A percentile compares a stretch with the other conserved stretches of the same genome.
These are phyloP conservation scores for Exsudoporus frostii DNA, from an alignment of 768 basidiomycete genomes.

Conservation along the genomic window DNA sequence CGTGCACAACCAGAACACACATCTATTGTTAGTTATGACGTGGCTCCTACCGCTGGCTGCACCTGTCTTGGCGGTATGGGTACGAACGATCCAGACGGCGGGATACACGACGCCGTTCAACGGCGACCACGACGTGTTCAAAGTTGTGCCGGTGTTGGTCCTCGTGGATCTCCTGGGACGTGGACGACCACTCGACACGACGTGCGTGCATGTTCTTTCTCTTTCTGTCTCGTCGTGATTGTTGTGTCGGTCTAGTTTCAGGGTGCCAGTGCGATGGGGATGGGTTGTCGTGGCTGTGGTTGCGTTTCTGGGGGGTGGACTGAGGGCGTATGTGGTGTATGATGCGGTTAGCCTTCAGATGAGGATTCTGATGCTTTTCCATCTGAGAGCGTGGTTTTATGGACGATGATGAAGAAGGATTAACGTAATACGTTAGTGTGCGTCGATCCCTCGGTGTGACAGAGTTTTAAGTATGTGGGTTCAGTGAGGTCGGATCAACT, in stretches of 20 bases:
- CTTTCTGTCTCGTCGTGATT: not conserved
- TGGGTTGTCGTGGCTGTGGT: conserved; percentile 47
- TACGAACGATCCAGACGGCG: conserved; percentile 76
- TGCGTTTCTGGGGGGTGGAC: conserved; percentile 68
- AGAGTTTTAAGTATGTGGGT: no score
- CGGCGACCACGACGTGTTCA: conserved; percentile 72
- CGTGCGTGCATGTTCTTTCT: conserved; percentile 30
- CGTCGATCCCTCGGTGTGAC: no score
- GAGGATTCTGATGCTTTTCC: conserved; percentile 7
- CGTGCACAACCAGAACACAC: conserved; percentile 50
- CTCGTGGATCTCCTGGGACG: conserved; percentile 61
- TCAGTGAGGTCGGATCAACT: no score
- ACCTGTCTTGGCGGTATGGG: conserved; percentile 85
- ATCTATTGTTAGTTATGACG: conserved; percentile 73
- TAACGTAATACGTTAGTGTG: no score
- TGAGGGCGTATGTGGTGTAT: conserved; percentile 62
- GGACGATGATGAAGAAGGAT: conserved; percentile 1
- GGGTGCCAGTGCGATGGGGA: conserved; percentile 46
- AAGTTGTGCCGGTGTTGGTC: conserved; percentile 60
- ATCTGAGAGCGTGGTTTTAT: conserved; percentile 5
- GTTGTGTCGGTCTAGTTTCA: not conserved
- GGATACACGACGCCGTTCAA: conserved; percentile 77
- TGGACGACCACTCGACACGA: conserved; percentile 42
- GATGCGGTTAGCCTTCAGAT: conserved; percentile 49
- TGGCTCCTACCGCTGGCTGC: conserved; percentile 76